Evolutionary conservation across 2,329 filamentous ascomycete species (phyloP).

Genomic region (Aspergillus fijiensis): DNA sequence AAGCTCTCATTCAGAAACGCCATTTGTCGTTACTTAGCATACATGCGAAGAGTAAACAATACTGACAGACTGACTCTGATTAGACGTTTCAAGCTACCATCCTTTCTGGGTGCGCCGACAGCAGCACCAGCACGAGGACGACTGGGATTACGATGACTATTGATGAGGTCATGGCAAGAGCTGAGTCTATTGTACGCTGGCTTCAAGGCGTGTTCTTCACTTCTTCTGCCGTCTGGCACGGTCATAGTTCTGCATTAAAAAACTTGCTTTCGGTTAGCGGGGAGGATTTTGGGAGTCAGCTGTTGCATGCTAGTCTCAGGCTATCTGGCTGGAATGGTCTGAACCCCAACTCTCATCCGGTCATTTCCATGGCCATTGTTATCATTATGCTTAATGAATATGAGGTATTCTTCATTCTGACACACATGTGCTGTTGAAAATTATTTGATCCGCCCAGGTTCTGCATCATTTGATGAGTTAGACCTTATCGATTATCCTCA

Average conservation of each 20-base stretch:
- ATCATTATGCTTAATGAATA: neutral
- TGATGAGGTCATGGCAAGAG: neutral
- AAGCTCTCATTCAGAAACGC: conserved; percentile 20
- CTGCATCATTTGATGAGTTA: neutral
- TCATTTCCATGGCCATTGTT: neutral
- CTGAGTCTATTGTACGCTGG: neutral
- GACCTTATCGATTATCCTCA: too few species aligned
- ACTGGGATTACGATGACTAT: neutral
- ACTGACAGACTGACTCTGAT: neutral
- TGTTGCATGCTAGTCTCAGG: neutral
- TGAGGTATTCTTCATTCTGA: neutral
- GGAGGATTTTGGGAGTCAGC: neutral
- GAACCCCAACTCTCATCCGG: neutral
- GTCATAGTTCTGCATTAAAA: neutral
- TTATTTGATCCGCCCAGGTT: neutral
- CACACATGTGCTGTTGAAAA: neutral
- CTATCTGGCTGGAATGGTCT: neutral
- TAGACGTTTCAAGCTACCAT: conserved; percentile 46
- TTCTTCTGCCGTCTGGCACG: neutral
- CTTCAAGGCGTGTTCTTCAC: neutral
- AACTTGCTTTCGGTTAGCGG: neutral
- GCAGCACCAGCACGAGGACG: conserved; percentile 23
- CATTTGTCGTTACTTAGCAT: conserved; percentile 7
- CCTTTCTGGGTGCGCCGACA: conserved; percentile 35
- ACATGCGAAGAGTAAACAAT: neutral